Evolutionary conservation across 2,329 filamentous ascomycete genomes (phyloP).

Genomic region (Neurospora sp.): DNA sequence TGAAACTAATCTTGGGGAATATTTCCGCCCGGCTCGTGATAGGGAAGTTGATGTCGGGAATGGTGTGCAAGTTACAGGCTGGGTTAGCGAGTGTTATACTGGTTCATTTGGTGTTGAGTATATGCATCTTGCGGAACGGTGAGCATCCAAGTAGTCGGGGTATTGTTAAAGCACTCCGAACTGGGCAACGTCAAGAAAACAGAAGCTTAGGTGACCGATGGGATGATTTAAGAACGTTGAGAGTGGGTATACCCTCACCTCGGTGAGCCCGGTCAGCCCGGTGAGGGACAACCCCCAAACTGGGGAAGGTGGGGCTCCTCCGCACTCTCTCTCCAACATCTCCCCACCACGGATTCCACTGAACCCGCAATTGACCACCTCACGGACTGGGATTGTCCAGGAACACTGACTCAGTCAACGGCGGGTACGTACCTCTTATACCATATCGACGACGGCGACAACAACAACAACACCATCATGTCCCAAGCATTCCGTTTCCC

Average conservation of each 20-base stretch:
- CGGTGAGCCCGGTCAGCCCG: background rate
- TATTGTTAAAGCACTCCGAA: background rate
- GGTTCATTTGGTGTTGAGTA: background rate
- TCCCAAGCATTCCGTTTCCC: background rate
- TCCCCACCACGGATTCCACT: background rate
- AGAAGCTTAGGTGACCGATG: background rate
- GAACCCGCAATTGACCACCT: background rate
- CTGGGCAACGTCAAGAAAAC: background rate
- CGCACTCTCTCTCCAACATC: background rate
- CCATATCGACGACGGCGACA: background rate
- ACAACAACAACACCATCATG: background rate
- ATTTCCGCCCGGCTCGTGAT: background rate
- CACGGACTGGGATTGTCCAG: background rate
- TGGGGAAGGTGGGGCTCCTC: background rate
- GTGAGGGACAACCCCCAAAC: conserved; percentile 2
- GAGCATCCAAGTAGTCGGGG: background rate
- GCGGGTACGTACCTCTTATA: background rate
- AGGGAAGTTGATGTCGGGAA: background rate
- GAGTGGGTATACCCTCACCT: background rate
- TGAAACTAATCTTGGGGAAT: background rate
- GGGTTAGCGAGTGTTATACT: background rate
- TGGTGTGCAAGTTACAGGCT: background rate
- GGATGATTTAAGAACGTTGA: background rate
- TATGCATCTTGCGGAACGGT: background rate
- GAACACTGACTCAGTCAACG: background rate